These are phyloP conservation scores for Ganoderma sinense DNA, from an alignment of 1,284 basidiomycete genomes.

Conservation along the genomic window DNA sequence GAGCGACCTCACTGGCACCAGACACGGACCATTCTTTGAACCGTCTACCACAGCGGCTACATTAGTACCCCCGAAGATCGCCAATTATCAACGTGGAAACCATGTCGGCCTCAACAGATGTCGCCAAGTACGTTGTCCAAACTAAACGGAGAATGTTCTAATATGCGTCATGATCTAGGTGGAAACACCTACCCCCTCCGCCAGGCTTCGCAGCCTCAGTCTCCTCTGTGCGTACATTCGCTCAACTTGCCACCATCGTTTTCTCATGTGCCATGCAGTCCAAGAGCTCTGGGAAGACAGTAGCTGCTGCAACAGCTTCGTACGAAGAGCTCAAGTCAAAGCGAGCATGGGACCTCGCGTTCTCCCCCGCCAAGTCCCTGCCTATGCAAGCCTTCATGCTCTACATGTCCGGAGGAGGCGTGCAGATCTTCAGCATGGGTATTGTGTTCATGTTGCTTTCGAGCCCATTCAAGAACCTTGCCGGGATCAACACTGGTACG, in stretches of 20 bases:
- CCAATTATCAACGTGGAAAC: no score
- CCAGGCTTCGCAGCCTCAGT: slow-evolving; percentile 60
- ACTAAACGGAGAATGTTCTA: neutral
- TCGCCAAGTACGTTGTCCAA: slow-evolving; percentile 23
- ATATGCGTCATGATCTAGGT: slow-evolving; percentile 45
- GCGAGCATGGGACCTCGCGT: slow-evolving; percentile 89
- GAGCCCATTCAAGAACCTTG: slow-evolving; percentile 81
- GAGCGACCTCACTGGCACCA: neutral
- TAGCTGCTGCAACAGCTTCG: slow-evolving; percentile 45
- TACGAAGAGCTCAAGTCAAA: slow-evolving; percentile 78
- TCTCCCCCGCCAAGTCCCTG: slow-evolving; percentile 84
- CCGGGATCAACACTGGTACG: slow-evolving; percentile 79
- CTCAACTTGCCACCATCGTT: slow-evolving; percentile 33
- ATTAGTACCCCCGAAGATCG: neutral
- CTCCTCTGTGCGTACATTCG: slow-evolving; percentile 25
- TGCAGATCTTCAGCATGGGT: slow-evolving; percentile 94
- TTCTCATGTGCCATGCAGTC: slow-evolving; percentile 15
- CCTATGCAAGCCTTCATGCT: slow-evolving; percentile 97
- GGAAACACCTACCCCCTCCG: slow-evolving; percentile 66
- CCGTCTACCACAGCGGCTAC: neutral
- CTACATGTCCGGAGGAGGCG: slow-evolving; percentile 93
- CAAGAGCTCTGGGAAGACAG: slow-evolving; percentile 41
- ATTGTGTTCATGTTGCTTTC: slow-evolving; percentile 91
- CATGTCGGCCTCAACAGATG: slow-evolving; percentile 19
- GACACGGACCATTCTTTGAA: neutral